These are phyloP conservation scores for Apodospora peruviana DNA, from an alignment of 495 filamentous ascomycete genomes.

Conservation along the genomic window DNA sequence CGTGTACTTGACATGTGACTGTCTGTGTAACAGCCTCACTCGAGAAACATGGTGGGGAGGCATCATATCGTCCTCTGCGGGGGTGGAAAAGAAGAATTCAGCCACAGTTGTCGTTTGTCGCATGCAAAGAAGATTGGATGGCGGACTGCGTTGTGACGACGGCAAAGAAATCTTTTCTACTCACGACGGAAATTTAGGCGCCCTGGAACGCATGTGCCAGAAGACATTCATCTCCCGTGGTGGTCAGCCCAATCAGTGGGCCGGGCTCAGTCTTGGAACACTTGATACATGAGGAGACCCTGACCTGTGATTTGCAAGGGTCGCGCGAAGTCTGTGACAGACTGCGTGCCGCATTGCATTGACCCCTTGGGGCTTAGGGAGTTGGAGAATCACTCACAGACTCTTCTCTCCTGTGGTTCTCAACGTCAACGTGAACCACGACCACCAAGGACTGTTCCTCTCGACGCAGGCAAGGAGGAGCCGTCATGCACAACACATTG, in stretches of 20 bases:
- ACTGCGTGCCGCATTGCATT: constrained; percentile 24
- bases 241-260: constrained; percentile 32
- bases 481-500: no score
- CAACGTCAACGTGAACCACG: no score
- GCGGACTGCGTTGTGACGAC: neutral
- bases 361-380: constrained; percentile 5
- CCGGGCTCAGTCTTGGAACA: constrained; percentile 30
- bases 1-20: no score
- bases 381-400: constrained; percentile 20
- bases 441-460: no score
- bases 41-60: no score
- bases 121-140: neutral
- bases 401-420: neutral
- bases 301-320: constrained; percentile 31
- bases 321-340: constrained; percentile 31
- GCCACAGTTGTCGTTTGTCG: constrained; percentile 1
- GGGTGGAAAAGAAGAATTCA: neutral
- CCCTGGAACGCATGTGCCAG: constrained; percentile 39
- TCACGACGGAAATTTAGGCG: constrained; percentile 37
- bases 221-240: constrained; percentile 23
- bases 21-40: no score
- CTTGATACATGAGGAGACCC: constrained; percentile 33
- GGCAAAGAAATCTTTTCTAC: no score
- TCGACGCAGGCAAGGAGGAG: no score
- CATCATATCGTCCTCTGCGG: neutral